A percentile compares a stretch with the other conserved stretches of the same genome.
Evolutionary conservation across 192 early-diverging fungal species (phyloP).

Genomic region (Chytriomyces sp.): DNA sequence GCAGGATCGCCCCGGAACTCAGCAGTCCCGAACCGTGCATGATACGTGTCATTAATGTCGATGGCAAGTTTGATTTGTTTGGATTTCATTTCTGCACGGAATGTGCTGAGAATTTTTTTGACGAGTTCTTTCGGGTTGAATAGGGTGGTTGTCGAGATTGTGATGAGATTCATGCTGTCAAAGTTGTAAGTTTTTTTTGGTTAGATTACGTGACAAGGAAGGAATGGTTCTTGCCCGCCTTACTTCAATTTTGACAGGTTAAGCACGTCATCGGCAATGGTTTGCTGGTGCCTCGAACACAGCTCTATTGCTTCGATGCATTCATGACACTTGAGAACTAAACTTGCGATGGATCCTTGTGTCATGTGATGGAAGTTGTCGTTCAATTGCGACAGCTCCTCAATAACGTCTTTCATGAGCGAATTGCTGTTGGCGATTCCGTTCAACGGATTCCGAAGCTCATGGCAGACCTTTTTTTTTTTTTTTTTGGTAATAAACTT

Average conservation of each 20-base stretch:
- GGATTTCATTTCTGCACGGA: conserved; percentile 38
- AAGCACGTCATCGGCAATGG: conserved; percentile 50
- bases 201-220: background rate
- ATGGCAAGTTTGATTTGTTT: conserved; percentile 49
- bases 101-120: conserved; percentile 37
- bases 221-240: background rate
- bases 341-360: background rate
- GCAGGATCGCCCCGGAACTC: conserved; percentile 57
- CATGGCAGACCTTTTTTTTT: conserved; percentile 41
- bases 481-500: too few relatives aligned
- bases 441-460: conserved; percentile 50
- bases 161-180: conserved; percentile 48
- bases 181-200: background rate
- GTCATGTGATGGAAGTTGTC: background rate
- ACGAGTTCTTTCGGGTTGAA: conserved; percentile 39
- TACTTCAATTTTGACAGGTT: conserved; percentile 37
- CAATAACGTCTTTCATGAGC: conserved; percentile 34
- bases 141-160: conserved; percentile 29
- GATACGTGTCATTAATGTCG: conserved; percentile 44
- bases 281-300: conserved; percentile 48
- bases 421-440: conserved; percentile 48
- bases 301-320: conserved; percentile 41
- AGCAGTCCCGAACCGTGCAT: conserved; percentile 43
- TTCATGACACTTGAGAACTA: conserved; percentile 21
- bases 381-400: conserved; percentile 24